phyloP scores from a whole-genome alignment of 2,329 filamentous ascomycete genomes.

The Helotiales sp. region DNA sequence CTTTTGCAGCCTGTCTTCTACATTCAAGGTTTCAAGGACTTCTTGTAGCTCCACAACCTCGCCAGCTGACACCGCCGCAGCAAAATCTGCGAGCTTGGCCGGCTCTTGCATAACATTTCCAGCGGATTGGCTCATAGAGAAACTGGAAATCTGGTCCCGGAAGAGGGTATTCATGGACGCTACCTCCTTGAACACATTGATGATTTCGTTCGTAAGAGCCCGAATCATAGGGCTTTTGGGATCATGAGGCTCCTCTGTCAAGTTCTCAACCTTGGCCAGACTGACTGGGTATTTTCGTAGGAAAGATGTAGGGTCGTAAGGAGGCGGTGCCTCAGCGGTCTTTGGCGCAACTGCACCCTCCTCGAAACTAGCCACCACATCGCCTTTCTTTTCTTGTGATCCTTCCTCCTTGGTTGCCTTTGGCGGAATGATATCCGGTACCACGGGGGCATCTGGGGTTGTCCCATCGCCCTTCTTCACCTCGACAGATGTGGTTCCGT shows the following conservation, averaged over 20 bases:
- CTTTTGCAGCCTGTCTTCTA: constrained; percentile 91
- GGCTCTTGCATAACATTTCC: constrained; percentile 96
- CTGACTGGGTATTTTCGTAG: constrained; percentile 90
- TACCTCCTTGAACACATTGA: constrained; percentile 98
- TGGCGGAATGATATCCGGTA: constrained; percentile 63
- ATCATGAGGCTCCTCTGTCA: constrained; percentile 86
- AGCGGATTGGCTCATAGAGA: constrained; percentile 92
- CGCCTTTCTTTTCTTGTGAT: constrained; percentile 75
- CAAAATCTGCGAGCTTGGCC: constrained; percentile 94
- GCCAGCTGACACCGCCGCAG: constrained; percentile 92
- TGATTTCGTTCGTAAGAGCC: constrained; percentile 94
- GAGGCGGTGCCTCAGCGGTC: constrained; percentile 55
- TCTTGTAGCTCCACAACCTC: constrained; percentile 92
- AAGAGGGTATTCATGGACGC: constrained; percentile 93
- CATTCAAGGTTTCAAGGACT: constrained; percentile 84
- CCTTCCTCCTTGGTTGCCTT: constrained; percentile 59
- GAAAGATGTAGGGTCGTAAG: constrained; percentile 89
- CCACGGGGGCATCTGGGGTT: constrained; percentile 49
- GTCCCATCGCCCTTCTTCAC: constrained; percentile 54
- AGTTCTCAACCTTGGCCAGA: constrained; percentile 92
- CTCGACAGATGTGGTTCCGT: constrained; percentile 50
- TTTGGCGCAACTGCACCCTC: constrained; percentile 70
- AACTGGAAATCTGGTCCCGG: constrained; percentile 95
- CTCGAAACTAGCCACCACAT: constrained; percentile 97
- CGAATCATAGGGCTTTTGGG: constrained; percentile 87